Evolutionary conservation across 139 green algal genomes (phyloP), one percentile per base, ranked within the genome.

Genomic region (Tetraselmis striata): DNA sequence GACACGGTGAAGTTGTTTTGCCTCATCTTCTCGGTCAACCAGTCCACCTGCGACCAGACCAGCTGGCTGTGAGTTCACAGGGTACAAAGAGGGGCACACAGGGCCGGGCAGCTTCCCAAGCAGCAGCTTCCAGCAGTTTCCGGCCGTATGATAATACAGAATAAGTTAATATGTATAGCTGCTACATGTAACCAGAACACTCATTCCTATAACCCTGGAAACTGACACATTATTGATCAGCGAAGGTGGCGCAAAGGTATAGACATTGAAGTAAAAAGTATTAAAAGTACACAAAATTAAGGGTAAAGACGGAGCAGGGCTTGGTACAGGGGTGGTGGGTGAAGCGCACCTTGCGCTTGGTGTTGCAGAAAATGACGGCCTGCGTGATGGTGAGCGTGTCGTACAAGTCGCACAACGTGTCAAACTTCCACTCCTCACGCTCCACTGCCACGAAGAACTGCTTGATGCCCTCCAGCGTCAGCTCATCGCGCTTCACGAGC

Each of bases 391-490:
- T 99, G 59, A 99, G 90, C 28, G 97, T 99, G 84, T 99, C 97
- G 87, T 99, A 99, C 79, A 99, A 87, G 87, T 99, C 97, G 83
- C 95, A 98, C 58, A 99, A 92, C 23, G 97, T 99, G 92, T 99
- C 95, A 86, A 98, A 99, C 89, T 99, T 99, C 97, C 97, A 99
- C 88, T 99, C 97, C 91, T 99, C 97, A 1, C 90, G 87, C 89
- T 99, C 97, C 77, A 99, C 97, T 0, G 95, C 95, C 81, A 99
- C 96, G 87, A 99, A 99, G 86, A 99, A 99, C 90, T 99, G 97
- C 89, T 97, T 98, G 92, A 99, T 99, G 84, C 97, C 97, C 92
- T 95, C 86, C 1, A 99, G 93, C 77, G 97, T 99, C 85, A 99
- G 89, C 92, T 99, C 97, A 93, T 99, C 97, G 85, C 97, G 94